A percentile compares a stretch with the other conserved stretches of the same genome.
phyloP scores from a whole-genome alignment of 768 basidiomycete genomes.

The Boletus rubroflammeus region DNA sequence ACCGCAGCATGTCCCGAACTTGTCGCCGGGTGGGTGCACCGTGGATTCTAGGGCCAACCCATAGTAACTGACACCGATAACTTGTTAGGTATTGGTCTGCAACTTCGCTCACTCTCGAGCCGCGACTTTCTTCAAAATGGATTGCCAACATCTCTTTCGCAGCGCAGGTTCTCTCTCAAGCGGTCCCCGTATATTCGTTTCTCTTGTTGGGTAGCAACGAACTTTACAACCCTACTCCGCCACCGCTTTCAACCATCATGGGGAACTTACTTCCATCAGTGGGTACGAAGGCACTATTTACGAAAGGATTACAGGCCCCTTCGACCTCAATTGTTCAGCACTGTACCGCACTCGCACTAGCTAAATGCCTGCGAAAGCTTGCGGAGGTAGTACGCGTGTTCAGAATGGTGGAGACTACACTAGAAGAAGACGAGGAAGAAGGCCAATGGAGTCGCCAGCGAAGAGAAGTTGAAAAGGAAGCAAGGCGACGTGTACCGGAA shows the following conservation, averaged over 20 bases:
- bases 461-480: conserved; percentile 71
- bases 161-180: conserved; percentile 72
- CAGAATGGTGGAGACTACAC: conserved; percentile 41
- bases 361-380: conserved; percentile 74
- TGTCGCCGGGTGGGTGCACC: conserved; percentile 59
- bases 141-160: conserved; percentile 85
- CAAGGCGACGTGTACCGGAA: conserved; percentile 75
- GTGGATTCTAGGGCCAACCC: not conserved
- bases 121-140: conserved; percentile 87
- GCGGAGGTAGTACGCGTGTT: conserved; percentile 49
- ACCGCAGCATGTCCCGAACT: conserved; percentile 84
- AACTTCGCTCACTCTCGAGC: conserved; percentile 71
- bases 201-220: conserved; percentile 41
- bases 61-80: conserved; percentile 11
- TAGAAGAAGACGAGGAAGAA: conserved; percentile 59
- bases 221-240: conserved; percentile 68
- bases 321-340: conserved; percentile 76
- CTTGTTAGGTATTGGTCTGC: conserved; percentile 63
- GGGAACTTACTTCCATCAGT: conserved; percentile 77
- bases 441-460: conserved; percentile 72
- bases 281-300: conserved; percentile 67
- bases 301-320: conserved; percentile 74
- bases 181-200: conserved; percentile 65
- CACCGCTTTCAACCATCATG: conserved; percentile 64
- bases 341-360: conserved; percentile 73